These are phyloP conservation scores for Fusarium tjaetaba DNA, from an alignment of 2,329 filamentous ascomycete genomes.

Conservation along the genomic window DNA sequence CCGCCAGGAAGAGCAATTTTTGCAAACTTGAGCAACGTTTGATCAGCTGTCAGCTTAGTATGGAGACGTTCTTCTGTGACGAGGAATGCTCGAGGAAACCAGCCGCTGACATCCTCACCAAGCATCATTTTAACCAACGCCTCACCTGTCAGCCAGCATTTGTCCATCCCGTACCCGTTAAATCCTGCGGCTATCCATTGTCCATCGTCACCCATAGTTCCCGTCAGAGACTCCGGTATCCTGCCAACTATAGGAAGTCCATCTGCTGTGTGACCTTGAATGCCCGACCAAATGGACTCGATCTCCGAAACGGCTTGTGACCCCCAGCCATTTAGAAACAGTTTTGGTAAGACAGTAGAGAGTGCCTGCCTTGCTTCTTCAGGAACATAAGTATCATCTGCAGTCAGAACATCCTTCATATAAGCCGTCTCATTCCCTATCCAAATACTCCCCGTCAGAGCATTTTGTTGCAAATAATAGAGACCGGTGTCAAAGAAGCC, in stretches of 20 bases:
- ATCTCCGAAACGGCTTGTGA: not conserved
- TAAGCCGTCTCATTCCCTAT: constrained; percentile 59
- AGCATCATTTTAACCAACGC: constrained; percentile 47
- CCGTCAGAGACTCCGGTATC: constrained; percentile 46
- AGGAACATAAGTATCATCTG: constrained; percentile 55
- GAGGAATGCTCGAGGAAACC: constrained; percentile 28
- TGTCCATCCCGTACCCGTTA: constrained; percentile 61
- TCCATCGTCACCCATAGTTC: constrained; percentile 9
- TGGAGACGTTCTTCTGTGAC: constrained; percentile 14
- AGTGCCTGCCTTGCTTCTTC: constrained; percentile 46
- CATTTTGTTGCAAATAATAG: constrained; percentile 42
- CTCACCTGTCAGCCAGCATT: constrained; percentile 59
- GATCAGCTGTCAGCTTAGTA: not conserved
- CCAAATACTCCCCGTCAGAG: constrained; percentile 56
- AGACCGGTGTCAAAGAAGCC: constrained; percentile 48
- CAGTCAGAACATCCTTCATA: constrained; percentile 52
- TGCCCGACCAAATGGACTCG: constrained; percentile 55
- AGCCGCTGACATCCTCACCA: constrained; percentile 29
- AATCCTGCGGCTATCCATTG: constrained; percentile 62
- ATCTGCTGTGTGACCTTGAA: constrained; percentile 58
- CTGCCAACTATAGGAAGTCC: constrained; percentile 58
- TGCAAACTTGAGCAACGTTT: not conserved
- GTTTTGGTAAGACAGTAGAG: constrained; percentile 50
- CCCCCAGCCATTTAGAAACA: constrained; percentile 50
- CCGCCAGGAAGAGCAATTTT: not conserved